Conservation (phyloP, 192 early-diverging fungal species). For the Umbelopsis sp. region DNA sequence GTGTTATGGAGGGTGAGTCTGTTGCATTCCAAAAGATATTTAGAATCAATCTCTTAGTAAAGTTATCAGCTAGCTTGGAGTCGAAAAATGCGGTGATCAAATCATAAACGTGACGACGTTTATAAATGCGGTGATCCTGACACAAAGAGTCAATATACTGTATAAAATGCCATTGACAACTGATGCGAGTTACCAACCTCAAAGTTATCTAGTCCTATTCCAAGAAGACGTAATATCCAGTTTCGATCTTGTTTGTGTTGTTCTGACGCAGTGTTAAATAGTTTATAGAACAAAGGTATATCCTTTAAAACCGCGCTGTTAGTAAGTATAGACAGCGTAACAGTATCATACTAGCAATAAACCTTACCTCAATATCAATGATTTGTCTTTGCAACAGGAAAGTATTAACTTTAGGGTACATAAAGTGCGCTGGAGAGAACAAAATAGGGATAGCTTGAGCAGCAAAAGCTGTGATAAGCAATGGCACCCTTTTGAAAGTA, state of each 20-base stretch:
- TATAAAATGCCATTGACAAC: neutral
- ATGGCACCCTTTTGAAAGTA: conserved; percentile 61
- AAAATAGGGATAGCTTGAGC: conserved; percentile 64
- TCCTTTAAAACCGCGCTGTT: conserved; percentile 50
- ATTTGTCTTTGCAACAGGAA: conserved; percentile 74
- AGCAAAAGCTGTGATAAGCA: conserved; percentile 67
- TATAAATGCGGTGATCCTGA: conserved; percentile 69
- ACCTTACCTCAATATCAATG: conserved; percentile 68
- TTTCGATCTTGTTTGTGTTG: conserved; percentile 68
- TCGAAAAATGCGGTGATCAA: conserved; percentile 66
- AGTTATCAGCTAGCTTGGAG: conserved; percentile 64
- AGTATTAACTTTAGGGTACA: conserved; percentile 75
- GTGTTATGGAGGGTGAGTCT: neutral
- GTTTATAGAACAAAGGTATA: conserved; percentile 80
- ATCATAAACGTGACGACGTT: conserved; percentile 71
- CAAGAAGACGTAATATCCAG: conserved; percentile 74
- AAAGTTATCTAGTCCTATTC: conserved; percentile 55
- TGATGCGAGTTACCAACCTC: conserved; percentile 39
- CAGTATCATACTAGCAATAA: neutral
- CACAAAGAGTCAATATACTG: neutral
- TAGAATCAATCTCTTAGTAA: conserved; percentile 46
- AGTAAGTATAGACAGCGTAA: neutral
- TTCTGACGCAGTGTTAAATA: conserved; percentile 72
- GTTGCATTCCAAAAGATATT: conserved; percentile 35
- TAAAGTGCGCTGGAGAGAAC: conserved; percentile 70